phyloP scores from a whole-genome alignment of 2,329 filamentous ascomycete species.

The Fusarium sp. region DNA sequence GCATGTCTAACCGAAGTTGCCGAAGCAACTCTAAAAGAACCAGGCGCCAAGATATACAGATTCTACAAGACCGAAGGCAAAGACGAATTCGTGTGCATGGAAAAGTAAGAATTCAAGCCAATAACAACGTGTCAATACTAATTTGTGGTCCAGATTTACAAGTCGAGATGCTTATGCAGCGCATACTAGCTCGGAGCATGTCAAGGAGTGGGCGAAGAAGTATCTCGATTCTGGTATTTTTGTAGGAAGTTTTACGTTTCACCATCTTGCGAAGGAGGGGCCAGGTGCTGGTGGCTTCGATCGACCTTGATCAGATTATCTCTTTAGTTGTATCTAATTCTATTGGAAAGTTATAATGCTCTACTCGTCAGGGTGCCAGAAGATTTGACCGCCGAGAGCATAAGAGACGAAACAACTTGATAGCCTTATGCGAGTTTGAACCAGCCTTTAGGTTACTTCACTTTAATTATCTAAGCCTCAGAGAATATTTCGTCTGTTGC shows the following conservation, averaged over 20 bases:
- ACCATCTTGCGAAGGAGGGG: conserved; percentile 1
- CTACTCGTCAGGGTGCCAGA: too few relatives aligned
- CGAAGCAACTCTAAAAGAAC: conserved; percentile 4
- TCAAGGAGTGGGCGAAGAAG: conserved; percentile 14
- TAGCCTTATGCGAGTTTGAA: not conserved
- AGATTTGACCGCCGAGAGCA: too few relatives aligned
- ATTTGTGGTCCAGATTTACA: not conserved
- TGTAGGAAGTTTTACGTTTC: conserved; percentile 11
- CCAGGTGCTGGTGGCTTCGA: conserved; percentile 19
- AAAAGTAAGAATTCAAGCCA: not conserved
- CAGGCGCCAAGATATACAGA: conserved; percentile 15
- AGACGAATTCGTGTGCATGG: conserved; percentile 13
- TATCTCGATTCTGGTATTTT: conserved; percentile 19
- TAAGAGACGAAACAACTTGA: too few relatives aligned
- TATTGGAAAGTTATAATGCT: too few relatives aligned
- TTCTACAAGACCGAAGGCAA: conserved; percentile 19
- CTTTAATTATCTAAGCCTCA: not conserved
- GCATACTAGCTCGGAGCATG: conserved; percentile 14
- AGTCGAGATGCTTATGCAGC: conserved; percentile 7
- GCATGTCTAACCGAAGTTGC: conserved; percentile 10
- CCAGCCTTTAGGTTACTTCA: not conserved
- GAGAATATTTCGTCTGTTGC: not conserved
- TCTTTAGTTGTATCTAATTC: not conserved
- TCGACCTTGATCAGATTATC: not conserved
- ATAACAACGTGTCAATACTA: not conserved